Conservation (phyloP, 1,284 basidiomycete genomes). For the Puccinia polysora region DNA sequence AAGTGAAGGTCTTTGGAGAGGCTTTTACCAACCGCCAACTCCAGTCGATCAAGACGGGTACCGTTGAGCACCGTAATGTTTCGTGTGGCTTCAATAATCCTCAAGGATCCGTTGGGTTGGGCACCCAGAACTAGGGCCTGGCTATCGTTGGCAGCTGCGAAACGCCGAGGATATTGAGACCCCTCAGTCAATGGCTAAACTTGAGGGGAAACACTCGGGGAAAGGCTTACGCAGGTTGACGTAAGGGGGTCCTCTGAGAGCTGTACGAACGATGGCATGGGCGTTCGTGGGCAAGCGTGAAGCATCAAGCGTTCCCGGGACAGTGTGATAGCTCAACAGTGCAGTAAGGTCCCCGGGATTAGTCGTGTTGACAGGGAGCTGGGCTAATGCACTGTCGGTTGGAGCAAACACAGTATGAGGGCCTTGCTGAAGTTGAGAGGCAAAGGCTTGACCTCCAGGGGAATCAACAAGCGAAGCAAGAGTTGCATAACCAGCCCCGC, state of each 20-base stretch:
- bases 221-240: conserved; percentile 34
- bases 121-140: conserved; percentile 34
- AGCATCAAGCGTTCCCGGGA: conserved; percentile 26
- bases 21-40: conserved; percentile 5
- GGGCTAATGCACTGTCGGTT: conserved; percentile 13
- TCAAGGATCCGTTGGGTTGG: conserved; percentile 13
- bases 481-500: conserved; percentile 17
- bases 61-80: conserved; percentile 27
- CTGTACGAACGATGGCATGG: conserved; percentile 29
- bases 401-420: conserved; percentile 34
- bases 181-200: background rate
- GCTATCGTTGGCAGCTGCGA: conserved; percentile 28
- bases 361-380: conserved; percentile 14
- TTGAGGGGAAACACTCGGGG: background rate
- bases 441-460: conserved; percentile 11
- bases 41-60: conserved; percentile 13
- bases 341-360: conserved; percentile 33
- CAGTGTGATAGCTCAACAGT: conserved; percentile 23
- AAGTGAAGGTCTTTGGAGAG: background rate
- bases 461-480: conserved; percentile 12
- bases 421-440: conserved; percentile 21
- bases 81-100: conserved; percentile 17
- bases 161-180: background rate
- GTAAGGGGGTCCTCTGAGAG: conserved; percentile 3
- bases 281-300: conserved; percentile 12